Evolutionary conservation across 2,329 filamentous ascomycete species (phyloP).

Genomic region (Coniochaeta prunicola): DNA sequence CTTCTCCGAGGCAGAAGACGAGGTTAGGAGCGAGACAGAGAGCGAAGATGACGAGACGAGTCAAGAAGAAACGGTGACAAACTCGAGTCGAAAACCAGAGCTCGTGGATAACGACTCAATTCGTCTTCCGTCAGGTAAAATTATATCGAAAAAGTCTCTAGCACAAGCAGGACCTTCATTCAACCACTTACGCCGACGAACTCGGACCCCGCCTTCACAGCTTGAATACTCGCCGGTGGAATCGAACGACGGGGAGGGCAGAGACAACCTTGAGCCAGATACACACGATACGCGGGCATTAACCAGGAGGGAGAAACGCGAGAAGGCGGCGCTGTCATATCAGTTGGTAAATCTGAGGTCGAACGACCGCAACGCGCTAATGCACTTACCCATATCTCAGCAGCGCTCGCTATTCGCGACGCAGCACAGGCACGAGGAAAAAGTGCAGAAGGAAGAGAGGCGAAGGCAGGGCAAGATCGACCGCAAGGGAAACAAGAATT

Average conservation of each 20-base stretch:
- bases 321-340: background rate
- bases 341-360: conserved; percentile 19
- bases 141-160: conserved; percentile 18
- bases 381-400: conserved; percentile 20
- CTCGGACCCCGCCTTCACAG: background rate
- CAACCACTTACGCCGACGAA: conserved; percentile 8
- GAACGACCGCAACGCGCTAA: conserved; percentile 17
- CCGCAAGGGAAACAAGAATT: conserved; percentile 25
- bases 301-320: conserved; percentile 7
- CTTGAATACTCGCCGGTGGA: background rate
- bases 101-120: conserved; percentile 20
- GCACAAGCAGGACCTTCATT: background rate
- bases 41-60: background rate
- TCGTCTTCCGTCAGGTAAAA: conserved; percentile 26
- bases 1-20: conserved; percentile 11
- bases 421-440: conserved; percentile 18
- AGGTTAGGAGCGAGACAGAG: background rate
- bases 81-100: background rate
- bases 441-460: conserved; percentile 19
- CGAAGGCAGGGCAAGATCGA: conserved; percentile 18
- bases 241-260: background rate
- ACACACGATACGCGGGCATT: background rate
- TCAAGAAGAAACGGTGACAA: background rate
- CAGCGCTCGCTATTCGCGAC: conserved; percentile 20
- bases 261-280: background rate